These are phyloP conservation scores for Spergularia bocconei DNA, from an alignment of 148 eudicot genomes.

Conservation along the genomic window DNA sequence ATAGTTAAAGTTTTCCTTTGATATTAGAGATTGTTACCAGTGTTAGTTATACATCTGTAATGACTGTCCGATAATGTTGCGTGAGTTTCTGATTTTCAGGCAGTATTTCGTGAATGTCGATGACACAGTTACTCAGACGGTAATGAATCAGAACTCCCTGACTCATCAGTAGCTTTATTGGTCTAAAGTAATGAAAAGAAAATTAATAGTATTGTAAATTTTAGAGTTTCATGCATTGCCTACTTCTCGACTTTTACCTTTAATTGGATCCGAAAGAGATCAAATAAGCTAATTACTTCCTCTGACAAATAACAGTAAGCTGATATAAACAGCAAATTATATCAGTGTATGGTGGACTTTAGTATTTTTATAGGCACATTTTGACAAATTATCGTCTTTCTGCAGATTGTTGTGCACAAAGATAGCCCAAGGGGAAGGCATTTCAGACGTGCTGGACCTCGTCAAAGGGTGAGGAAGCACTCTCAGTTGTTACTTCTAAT, in stretches of 20 bases:
- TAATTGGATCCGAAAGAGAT: no score
- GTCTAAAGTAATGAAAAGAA: background rate
- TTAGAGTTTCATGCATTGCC: no score
- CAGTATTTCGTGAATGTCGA: conserved; percentile 35
- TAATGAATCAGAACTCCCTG: conserved; percentile 13
- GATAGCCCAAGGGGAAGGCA: conserved; percentile 72
- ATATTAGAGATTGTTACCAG: no score
- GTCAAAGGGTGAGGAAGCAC: conserved; percentile 49
- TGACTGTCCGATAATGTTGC: no score
- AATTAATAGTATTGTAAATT: background rate
- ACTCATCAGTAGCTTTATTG: background rate
- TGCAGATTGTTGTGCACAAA: conserved; percentile 76
- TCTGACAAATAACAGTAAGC: no score
- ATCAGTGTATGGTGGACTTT: background rate
- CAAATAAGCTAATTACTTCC: no score
- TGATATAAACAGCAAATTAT: background rate
- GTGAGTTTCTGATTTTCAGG: conserved; percentile 18
- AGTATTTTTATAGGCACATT: background rate
- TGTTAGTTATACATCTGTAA: no score
- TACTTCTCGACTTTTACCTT: no score
- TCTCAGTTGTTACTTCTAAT: background rate
- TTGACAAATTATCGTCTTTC: background rate
- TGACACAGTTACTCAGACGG: conserved; percentile 31
- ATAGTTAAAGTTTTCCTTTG: background rate
- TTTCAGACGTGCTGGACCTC: conserved; percentile 91